Conservation (phyloP, 1,284 basidiomycete species). For the Trichosporon ovoides region DNA sequence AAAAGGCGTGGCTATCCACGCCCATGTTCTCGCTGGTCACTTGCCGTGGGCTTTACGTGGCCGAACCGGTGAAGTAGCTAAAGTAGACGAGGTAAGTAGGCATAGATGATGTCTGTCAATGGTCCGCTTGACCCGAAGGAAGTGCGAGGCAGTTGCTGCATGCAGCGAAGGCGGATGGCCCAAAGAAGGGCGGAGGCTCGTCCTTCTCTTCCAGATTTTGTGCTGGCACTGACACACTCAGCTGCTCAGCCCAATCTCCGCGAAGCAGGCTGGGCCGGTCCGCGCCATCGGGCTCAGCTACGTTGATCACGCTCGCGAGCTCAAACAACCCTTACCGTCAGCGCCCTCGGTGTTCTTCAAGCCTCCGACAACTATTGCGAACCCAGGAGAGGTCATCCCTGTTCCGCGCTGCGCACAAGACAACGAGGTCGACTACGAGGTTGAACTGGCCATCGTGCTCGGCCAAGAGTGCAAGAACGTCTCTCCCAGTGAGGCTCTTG, state of each 20-base stretch:
- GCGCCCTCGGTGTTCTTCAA: conserved; percentile 76
- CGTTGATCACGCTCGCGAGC: conserved; percentile 27
- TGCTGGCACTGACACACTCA: neutral
- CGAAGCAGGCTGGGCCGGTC: conserved; percentile 30
- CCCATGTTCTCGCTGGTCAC: conserved; percentile 22
- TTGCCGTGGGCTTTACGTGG: conserved; percentile 18
- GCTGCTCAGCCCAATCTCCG: conserved; percentile 38
- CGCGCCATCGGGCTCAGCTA: conserved; percentile 37
- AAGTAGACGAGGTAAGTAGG: conserved; percentile 2
- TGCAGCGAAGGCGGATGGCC: neutral
- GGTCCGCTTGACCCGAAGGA: neutral
- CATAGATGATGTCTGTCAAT: neutral
- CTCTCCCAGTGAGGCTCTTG: conserved; percentile 64
- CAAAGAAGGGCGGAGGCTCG: neutral
- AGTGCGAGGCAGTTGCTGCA: neutral
- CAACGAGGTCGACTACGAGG: conserved; percentile 75
- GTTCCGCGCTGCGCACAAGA: conserved; percentile 67
- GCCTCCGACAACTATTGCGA: conserved; percentile 64
- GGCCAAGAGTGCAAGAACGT: conserved; percentile 74
- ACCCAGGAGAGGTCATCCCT: conserved; percentile 61
- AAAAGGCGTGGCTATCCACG: conserved; percentile 19
- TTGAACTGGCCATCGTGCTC: conserved; percentile 78
- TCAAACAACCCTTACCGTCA: conserved; percentile 43
- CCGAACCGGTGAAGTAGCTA: neutral
- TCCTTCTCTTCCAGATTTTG: neutral